Conservation (phyloP, 1,139 yeast species). For the Geotrichum phurueaensis region DNA sequence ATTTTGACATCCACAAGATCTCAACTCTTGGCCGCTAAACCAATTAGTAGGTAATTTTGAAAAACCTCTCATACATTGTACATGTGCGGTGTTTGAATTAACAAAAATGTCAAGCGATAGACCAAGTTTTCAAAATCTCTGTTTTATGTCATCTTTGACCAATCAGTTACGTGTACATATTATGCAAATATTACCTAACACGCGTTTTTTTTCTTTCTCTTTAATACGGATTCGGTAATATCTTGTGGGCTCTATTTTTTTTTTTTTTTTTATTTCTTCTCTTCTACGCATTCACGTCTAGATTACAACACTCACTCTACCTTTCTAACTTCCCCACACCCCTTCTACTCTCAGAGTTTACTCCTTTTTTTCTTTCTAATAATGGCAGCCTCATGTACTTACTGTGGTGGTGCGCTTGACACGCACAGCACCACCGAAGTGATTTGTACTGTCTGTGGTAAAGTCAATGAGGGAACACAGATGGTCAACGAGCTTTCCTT, state of each 20-base stretch:
- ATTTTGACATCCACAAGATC: too few species aligned
- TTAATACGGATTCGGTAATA: neutral
- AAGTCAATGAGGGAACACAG: conserved; percentile 84
- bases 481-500: conserved; percentile 93
- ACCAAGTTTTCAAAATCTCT: too few species aligned
- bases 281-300: neutral
- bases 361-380: neutral
- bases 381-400: conserved; percentile 13
- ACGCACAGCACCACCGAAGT: conserved; percentile 41
- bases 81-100: too few species aligned
- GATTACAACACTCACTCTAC: neutral
- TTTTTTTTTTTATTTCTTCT: neutral
- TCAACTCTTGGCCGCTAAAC: too few species aligned
- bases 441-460: conserved; percentile 77
- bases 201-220: neutral
- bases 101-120: too few species aligned
- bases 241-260: neutral
- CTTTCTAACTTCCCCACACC: neutral
- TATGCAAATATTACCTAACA: neutral
- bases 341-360: neutral
- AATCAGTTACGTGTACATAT: neutral
- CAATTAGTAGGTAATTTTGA: too few species aligned
- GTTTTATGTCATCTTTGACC: too few species aligned
- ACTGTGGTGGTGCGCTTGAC: conserved; percentile 14
- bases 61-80: too few species aligned